Conservation (phyloP, 148 eudicot genomes). For the Rheum nobile region DNA sequence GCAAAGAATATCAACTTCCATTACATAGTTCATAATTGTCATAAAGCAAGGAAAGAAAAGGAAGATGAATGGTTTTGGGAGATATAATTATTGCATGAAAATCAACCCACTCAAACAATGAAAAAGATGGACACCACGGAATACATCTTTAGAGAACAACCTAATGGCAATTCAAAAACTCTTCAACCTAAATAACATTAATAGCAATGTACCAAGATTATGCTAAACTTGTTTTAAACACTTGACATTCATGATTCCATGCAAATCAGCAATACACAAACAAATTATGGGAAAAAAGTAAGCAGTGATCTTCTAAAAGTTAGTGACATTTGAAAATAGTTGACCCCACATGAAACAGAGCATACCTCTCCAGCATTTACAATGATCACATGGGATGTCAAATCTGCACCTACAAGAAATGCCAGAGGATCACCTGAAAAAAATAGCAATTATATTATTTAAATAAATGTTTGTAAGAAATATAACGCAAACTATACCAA, state of each 20-base stretch:
- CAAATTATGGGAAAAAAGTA: not conserved
- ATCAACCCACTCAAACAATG: not conserved
- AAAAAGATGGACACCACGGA: too few relatives aligned
- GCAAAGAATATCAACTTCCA: not conserved
- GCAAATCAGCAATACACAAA: not conserved
- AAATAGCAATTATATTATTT: not conserved
- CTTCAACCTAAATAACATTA: not conserved
- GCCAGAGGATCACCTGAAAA: constrained; percentile 38
- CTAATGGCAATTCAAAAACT: not conserved
- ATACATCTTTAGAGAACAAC: too few relatives aligned
- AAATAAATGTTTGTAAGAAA: not conserved
- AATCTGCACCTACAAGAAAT: constrained; percentile 46
- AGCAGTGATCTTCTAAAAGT: not conserved
- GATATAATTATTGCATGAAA: not conserved
- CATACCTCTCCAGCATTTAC: constrained; percentile 73
- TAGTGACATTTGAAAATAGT: not conserved
- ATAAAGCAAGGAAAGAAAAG: not conserved
- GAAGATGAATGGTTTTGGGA: not conserved
- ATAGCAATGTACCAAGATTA: not conserved
- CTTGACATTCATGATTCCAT: not conserved
- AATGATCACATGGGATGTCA: constrained; percentile 77
- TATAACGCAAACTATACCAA: not conserved
- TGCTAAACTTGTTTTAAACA: not conserved
- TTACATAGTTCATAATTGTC: not conserved
- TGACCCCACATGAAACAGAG: not conserved